These are phyloP conservation scores for Clohesyomyces aquaticus DNA, from an alignment of 495 filamentous ascomycete species.

Conservation along the genomic window DNA sequence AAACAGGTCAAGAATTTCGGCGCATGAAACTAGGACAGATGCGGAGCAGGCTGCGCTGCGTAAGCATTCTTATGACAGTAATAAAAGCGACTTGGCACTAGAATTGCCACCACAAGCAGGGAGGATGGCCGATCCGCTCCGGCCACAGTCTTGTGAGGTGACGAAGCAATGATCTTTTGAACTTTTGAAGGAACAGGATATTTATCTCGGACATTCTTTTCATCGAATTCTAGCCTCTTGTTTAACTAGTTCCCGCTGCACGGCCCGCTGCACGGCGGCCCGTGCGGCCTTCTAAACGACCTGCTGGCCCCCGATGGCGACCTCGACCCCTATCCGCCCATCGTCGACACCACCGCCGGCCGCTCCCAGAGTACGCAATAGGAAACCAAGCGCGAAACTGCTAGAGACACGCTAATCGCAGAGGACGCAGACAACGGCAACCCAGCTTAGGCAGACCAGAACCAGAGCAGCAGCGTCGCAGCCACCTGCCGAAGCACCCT, in stretches of 20 bases:
- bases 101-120: too few relatives aligned
- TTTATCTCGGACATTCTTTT: constrained; percentile 10
- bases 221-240: constrained; percentile 5
- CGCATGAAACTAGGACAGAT: too few relatives aligned
- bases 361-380: constrained; percentile 12
- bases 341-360: constrained; percentile 16
- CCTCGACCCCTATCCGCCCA: constrained; percentile 6
- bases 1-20: too few relatives aligned
- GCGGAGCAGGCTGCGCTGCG: too few relatives aligned
- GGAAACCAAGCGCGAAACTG: constrained; percentile 22
- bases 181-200: constrained; percentile 4
- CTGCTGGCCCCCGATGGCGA: constrained; percentile 3
- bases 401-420: constrained; percentile 8
- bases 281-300: constrained; percentile 1
- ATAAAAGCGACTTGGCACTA: too few relatives aligned
- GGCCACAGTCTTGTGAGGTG: too few relatives aligned
- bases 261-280: constrained; percentile 11
- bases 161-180: too few relatives aligned
- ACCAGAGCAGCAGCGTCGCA: constrained; percentile 11
- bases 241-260: constrained; percentile 12
- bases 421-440: constrained; percentile 16
- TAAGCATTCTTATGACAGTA: too few relatives aligned
- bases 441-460: constrained; percentile 13
- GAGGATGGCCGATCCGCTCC: too few relatives aligned
- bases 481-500: constrained; percentile 2